Conservation (phyloP, 495 filamentous ascomycete species). For the Pyrenula aspistea region DNA sequence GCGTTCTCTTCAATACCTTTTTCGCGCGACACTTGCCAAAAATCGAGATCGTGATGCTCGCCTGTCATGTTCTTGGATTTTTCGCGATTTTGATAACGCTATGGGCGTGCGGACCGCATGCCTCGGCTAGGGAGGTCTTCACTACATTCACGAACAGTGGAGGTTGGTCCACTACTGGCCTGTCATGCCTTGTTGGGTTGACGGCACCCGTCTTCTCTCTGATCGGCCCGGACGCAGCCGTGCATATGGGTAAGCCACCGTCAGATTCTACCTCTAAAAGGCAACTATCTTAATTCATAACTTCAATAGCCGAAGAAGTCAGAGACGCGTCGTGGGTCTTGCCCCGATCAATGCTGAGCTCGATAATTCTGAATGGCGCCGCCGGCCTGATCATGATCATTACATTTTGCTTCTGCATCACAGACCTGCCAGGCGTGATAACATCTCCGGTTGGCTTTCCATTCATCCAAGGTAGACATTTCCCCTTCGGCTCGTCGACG, state of each 20-base stretch:
- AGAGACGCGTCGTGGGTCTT: conserved; percentile 22
- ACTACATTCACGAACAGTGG: conserved; percentile 22
- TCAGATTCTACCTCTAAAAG: conserved; percentile 3
- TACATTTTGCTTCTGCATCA: conserved; percentile 24
- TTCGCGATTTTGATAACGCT: conserved; percentile 33
- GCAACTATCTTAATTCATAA: conserved; percentile 1
- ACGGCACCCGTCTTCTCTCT: conserved; percentile 15
- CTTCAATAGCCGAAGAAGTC: conserved; percentile 22
- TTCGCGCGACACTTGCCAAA: conserved; percentile 27
- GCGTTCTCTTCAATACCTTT: conserved; percentile 23
- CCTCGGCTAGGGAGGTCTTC: conserved; percentile 17
- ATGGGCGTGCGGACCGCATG: conserved; percentile 13
- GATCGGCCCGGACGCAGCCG: conserved; percentile 20
- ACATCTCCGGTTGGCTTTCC: conserved; percentile 23
- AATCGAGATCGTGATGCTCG: conserved; percentile 28
- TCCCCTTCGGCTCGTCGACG: conserved; percentile 6
- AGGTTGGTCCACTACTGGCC: conserved; percentile 19
- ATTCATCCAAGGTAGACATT: conserved; percentile 33
- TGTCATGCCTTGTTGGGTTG: conserved; percentile 23
- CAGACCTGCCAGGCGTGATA: conserved; percentile 17
- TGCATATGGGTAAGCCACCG: conserved; percentile 10
- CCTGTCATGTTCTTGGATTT: conserved; percentile 33
- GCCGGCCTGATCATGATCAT: conserved; percentile 24
- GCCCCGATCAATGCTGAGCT: conserved; percentile 18
- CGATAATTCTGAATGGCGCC: conserved; percentile 21